Evolutionary conservation across 1,139 yeast species (phyloP), one percentile per base, ranked within the genome.

Genomic region (Candida sp.): DNA sequence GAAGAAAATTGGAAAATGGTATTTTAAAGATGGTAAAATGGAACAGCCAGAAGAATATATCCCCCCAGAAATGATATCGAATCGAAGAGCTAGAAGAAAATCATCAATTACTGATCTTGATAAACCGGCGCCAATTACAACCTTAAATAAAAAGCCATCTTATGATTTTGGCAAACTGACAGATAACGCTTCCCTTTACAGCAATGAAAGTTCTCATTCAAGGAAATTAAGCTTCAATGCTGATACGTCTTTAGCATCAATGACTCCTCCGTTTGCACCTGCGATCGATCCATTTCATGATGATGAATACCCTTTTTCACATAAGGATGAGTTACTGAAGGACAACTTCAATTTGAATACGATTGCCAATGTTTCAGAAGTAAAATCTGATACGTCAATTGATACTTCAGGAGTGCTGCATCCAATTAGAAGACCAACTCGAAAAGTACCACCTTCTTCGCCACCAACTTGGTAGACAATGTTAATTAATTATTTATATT

Each of bases 1-100:
- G 40, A 78, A 73, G 47, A 83, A 79, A 52, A 63, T 85, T n/a
- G 87, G 87, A 2, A 82, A 78, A 49, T 83, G 91, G 89, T 84
- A 84, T 52, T 69, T 64, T 45, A 79, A 75, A 44, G 82, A 77
- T 42, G 75, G 70, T n/a, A 42, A 51, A 22, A 23, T 41, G 47
- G 46, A 38, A 29, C 53, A 46, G 33, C 41, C 43, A 39, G 50
- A 57, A 41, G 51, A 49, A 33, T 79, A 80, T 49, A 68, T 64
- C 2, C 78, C 83, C 0, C 87, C 87, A 0, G 87, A 82, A 55
- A 82, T 83, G 88, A 82, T 82, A 25, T 71, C 79, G 41, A 79
- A 68, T 40, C 66, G 89, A 54, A 65, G 86, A 51, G 53, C 61
- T 11, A 66, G 70, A 4, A 56, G 75, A 33, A 57, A 56, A 49